These are phyloP conservation scores for Microdochium bolleyi DNA, from an alignment of 2,329 filamentous ascomycete species.

Conservation along the genomic window DNA sequence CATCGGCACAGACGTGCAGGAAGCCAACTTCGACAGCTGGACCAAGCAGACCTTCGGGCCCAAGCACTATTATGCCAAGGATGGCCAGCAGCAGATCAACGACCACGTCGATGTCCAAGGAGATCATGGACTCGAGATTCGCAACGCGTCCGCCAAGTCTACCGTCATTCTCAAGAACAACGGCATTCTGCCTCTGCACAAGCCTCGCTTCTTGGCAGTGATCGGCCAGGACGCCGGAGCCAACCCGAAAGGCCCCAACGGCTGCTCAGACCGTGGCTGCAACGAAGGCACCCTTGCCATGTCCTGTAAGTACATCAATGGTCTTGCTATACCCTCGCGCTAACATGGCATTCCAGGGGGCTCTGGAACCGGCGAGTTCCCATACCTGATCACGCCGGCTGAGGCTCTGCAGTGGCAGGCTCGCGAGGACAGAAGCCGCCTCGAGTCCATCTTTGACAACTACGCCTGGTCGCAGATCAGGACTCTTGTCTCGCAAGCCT, in stretches of 20 bases:
- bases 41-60: conserved; percentile 67
- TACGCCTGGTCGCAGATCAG: conserved; percentile 54
- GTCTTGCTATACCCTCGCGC: neutral
- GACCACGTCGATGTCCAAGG: conserved; percentile 76
- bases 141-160: conserved; percentile 69
- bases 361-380: conserved; percentile 64
- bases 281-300: conserved; percentile 58
- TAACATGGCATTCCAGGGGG: conserved; percentile 33
- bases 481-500: conserved; percentile 50
- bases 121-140: conserved; percentile 65
- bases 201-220: conserved; percentile 67
- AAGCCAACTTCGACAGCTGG: conserved; percentile 86
- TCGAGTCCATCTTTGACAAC: conserved; percentile 62
- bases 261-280: conserved; percentile 62
- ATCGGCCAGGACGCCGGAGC: conserved; percentile 79
- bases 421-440: conserved; percentile 45
- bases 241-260: conserved; percentile 69
- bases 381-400: conserved; percentile 69
- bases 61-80: conserved; percentile 52
- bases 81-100: conserved; percentile 63
- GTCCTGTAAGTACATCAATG: conserved; percentile 43
- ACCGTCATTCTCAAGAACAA: conserved; percentile 87
- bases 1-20: conserved; percentile 35
- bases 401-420: conserved; percentile 60
- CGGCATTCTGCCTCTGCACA: conserved; percentile 66